phyloP scores from a whole-genome alignment of 805 yeast genomes.

The Hanseniaspora nectarophila region DNA sequence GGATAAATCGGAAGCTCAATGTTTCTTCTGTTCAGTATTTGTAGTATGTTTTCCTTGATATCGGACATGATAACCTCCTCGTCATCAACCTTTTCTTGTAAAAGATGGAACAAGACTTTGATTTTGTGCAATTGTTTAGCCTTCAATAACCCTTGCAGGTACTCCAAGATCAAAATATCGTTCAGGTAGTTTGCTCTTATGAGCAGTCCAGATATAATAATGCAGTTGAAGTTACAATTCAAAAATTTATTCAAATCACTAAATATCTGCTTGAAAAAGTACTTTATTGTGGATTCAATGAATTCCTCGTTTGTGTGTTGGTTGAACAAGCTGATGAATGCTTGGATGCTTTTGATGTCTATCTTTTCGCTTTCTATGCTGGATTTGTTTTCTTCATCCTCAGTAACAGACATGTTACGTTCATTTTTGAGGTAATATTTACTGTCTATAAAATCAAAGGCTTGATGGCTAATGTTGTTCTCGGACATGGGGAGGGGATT shows the following conservation, averaged over 20 bases:
- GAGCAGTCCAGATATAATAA: constrained; percentile 4
- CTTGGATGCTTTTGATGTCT: neutral
- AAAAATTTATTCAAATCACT: constrained; percentile 3
- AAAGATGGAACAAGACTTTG: constrained; percentile 1
- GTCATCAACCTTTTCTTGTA: constrained; percentile 1
- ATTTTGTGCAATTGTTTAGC: constrained; percentile 7
- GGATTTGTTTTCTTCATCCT: neutral
- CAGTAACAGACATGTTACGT: neutral
- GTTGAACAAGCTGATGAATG: neutral
- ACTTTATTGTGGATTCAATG: neutral
- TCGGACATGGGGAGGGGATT: neutral
- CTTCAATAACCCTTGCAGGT: constrained; percentile 1
- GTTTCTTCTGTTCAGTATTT: constrained; percentile 10
- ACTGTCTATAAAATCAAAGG: neutral
- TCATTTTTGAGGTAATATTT: neutral
- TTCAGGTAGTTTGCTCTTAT: constrained; percentile 2
- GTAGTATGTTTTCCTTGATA: constrained; percentile 6
- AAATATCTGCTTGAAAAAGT: constrained; percentile 5
- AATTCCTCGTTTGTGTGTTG: neutral
- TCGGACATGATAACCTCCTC: constrained; percentile 1
- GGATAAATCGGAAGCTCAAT: constrained; percentile 10
- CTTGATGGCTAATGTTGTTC: neutral
- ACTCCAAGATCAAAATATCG: constrained; percentile 9
- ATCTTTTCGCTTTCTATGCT: neutral
- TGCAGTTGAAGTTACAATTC: constrained; percentile 5